Percentiles rank a stretch among this genome's conserved stretches.
These are phyloP conservation scores for Pleurozium schreberi DNA, from an alignment of 225 moss, liverwort and hornwort genomes.

Conservation along the genomic window DNA sequence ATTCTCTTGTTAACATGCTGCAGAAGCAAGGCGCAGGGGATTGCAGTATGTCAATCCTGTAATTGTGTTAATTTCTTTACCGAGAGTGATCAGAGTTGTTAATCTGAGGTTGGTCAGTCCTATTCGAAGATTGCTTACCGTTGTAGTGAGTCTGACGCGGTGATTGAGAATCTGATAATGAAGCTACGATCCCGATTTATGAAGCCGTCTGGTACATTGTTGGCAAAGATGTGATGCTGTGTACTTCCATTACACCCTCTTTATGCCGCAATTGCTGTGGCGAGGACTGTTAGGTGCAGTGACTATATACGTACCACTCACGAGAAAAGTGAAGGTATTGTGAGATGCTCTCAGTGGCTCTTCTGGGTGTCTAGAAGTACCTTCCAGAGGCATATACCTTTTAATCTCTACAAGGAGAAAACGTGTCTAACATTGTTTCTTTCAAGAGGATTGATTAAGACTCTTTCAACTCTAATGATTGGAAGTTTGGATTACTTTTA, in stretches of 20 bases:
- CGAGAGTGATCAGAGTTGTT: background rate
- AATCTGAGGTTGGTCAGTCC: background rate
- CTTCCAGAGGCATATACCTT: background rate
- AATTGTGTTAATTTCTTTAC: background rate
- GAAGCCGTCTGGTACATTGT: background rate
- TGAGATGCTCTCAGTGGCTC: constrained; percentile 21
- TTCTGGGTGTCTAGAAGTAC: constrained; percentile 4
- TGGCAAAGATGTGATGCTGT: constrained; percentile 4
- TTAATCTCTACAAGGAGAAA: background rate
- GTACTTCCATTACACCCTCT: background rate
- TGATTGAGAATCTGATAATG: background rate
- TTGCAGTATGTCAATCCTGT: background rate
- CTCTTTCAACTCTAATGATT: background rate
- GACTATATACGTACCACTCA: constrained; percentile 22
- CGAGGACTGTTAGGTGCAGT: constrained; percentile 26
- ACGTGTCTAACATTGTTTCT: background rate
- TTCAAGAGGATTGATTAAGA: background rate
- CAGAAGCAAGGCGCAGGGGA: background rate
- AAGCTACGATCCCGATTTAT: background rate
- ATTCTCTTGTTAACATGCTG: background rate
- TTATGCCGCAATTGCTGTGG: constrained; percentile 16
- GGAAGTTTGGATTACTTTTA: background rate
- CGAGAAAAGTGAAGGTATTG: constrained; percentile 16
- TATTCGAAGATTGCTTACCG: background rate
- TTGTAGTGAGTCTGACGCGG: background rate